Conservation (phyloP, 306 rosid genomes). For the Bauhinia variegata region DNA sequence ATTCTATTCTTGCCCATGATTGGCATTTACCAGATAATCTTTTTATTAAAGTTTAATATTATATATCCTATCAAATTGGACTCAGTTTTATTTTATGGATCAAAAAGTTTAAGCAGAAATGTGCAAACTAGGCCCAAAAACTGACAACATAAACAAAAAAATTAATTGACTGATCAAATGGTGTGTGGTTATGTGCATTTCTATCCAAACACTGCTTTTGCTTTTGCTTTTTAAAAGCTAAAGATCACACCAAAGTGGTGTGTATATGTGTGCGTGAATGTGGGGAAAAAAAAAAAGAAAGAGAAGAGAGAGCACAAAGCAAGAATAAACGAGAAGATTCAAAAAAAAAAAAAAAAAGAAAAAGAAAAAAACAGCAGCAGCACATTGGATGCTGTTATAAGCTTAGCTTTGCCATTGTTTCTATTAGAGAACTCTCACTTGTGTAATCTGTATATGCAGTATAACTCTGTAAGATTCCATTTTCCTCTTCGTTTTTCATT, state of each 20-base stretch:
- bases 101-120: slow-evolving; percentile 14
- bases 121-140: slow-evolving; percentile 38
- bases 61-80: slow-evolving; percentile 33
- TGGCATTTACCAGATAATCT: slow-evolving; percentile 17
- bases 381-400: slow-evolving; percentile 46
- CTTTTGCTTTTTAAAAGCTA: slow-evolving; percentile 80
- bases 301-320: background rate
- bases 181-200: slow-evolving; percentile 59
- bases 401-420: slow-evolving; percentile 35
- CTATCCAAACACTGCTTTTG: slow-evolving; percentile 61
- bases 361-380: background rate
- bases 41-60: slow-evolving; percentile 31
- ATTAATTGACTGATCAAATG: slow-evolving; percentile 49
- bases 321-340: too few species aligned
- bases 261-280: slow-evolving; percentile 29
- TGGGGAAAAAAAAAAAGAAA: slow-evolving; percentile 18
- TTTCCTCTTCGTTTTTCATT: slow-evolving; percentile 6
- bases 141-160: slow-evolving; percentile 29
- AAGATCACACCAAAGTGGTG: slow-evolving; percentile 59
- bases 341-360: background rate
- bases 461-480: slow-evolving; percentile 29
- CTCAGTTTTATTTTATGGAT: background rate
- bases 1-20: slow-evolving; percentile 37
- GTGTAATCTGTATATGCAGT: slow-evolving; percentile 32
- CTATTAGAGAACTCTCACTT: slow-evolving; percentile 12